phyloP scores from a whole-genome alignment of 2,329 filamentous ascomycete species.

The Grosmannia penicillata region DNA sequence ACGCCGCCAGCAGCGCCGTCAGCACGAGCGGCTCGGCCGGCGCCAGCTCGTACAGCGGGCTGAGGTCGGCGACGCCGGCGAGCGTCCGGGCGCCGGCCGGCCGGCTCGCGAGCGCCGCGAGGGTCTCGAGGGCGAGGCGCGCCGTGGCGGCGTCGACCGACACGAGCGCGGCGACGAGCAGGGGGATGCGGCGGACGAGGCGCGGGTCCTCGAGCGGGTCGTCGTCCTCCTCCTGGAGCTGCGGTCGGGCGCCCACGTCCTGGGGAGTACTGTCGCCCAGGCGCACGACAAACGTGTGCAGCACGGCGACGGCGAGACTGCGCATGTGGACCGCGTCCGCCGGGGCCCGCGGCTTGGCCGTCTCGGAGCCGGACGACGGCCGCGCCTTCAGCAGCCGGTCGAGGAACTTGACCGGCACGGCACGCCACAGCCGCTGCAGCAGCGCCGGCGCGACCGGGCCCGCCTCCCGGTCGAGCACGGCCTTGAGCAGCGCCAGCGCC shows the following conservation, averaged over 20 bases:
- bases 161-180: constrained; percentile 36
- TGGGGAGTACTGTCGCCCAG: no score
- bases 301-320: constrained; percentile 44
- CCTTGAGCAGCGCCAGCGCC: constrained; percentile 49
- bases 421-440: constrained; percentile 40
- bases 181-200: constrained; percentile 36
- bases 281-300: constrained; percentile 42
- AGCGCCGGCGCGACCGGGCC: constrained; percentile 8
- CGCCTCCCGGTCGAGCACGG: constrained; percentile 35
- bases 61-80: constrained; percentile 30
- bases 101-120: constrained; percentile 39
- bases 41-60: constrained; percentile 40
- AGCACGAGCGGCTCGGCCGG: constrained; percentile 37
- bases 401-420: constrained; percentile 47
- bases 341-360: constrained; percentile 17
- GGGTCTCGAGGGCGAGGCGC: constrained; percentile 37
- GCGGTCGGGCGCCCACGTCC: no score
- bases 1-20: constrained; percentile 40
- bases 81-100: constrained; percentile 34
- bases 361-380: constrained; percentile 1
- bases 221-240: constrained; percentile 25
- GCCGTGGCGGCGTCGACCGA: constrained; percentile 40
- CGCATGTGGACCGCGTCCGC: constrained; percentile 44
- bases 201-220: constrained; percentile 26
- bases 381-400: constrained; percentile 40